Percentiles rank a stretch among this genome's conserved stretches.
These are phyloP conservation scores for Barnettozyma californica DNA, from an alignment of 805 yeast species.

Conservation along the genomic window DNA sequence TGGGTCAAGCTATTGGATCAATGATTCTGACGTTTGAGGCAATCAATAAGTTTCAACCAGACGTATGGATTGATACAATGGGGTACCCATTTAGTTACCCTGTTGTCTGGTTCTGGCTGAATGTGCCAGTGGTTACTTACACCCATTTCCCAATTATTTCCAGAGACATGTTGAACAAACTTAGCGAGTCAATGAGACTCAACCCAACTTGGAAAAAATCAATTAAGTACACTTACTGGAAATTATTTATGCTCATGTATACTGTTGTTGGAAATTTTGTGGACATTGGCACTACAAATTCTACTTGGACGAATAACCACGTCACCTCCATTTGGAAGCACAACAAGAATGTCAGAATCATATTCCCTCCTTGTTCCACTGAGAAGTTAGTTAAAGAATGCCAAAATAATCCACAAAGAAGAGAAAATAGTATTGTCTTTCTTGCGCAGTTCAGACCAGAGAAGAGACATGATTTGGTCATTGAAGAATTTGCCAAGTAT, in stretches of 20 bases:
- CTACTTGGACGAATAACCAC: conserved; percentile 89
- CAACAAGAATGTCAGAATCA: conserved; percentile 38
- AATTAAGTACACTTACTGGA: conserved; percentile 67
- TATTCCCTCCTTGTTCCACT: conserved; percentile 90
- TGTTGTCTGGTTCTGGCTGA: conserved; percentile 47
- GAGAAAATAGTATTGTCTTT: conserved; percentile 34
- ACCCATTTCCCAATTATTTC: conserved; percentile 95
- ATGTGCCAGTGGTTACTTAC: conserved; percentile 77
- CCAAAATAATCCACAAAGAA: conserved; percentile 2
- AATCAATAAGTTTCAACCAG: conserved; percentile 60
- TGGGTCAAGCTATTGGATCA: conserved; percentile 88
- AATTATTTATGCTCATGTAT: conserved; percentile 55
- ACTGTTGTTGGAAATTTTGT: conserved; percentile 61
- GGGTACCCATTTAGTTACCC: conserved; percentile 90
- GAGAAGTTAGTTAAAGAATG: conserved; percentile 30
- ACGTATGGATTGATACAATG: conserved; percentile 90
- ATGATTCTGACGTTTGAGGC: conserved; percentile 66
- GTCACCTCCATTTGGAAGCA: conserved; percentile 58
- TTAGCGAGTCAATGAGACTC: conserved; percentile 30
- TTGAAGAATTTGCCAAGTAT: conserved; percentile 58
- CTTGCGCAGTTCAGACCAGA: conserved; percentile 95
- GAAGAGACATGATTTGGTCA: conserved; percentile 74
- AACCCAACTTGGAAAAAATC: conserved; percentile 20
- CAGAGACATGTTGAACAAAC: conserved; percentile 72
- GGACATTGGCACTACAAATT: conserved; percentile 66